Evolutionary conservation across 1,284 basidiomycete genomes (phyloP).

Genomic region (Trichosporon coremiiforme): DNA sequence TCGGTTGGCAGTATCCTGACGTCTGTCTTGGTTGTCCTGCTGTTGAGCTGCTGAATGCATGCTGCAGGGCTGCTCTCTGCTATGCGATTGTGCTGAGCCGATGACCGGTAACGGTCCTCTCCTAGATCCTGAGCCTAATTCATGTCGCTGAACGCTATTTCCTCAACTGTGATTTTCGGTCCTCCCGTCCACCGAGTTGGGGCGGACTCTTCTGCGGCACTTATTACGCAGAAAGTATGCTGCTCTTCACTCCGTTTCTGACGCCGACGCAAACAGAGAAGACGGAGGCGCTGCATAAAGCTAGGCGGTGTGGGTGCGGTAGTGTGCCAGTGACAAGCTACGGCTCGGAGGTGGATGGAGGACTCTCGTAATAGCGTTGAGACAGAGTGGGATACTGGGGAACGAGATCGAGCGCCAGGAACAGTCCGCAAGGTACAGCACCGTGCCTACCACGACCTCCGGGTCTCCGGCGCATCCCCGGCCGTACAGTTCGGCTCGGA

Average conservation of each 20-base stretch:
- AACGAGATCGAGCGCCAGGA: conserved; percentile 16
- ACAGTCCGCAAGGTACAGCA: neutral
- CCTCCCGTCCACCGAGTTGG: neutral
- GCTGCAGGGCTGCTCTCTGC: neutral
- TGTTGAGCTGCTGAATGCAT: neutral
- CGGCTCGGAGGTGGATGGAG: neutral
- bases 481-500: neutral
- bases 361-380: neutral
- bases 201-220: no score
- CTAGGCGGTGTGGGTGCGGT: neutral
- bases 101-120: neutral
- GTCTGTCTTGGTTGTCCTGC: neutral
- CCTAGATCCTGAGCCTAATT: conserved; percentile 8
- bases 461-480: neutral
- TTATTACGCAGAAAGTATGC: neutral
- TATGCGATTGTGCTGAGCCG: neutral
- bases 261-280: neutral
- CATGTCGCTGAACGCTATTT: conserved; percentile 1
- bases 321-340: neutral
- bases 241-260: neutral
- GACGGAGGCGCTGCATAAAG: neutral
- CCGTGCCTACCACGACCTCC: neutral
- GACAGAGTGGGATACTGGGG: neutral
- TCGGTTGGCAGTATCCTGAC: neutral
- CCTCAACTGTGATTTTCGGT: neutral